Base-by-base conservation (phyloP, 2,329 filamentous ascomycete genomes). In the Fusarium proliferatum region DNA sequence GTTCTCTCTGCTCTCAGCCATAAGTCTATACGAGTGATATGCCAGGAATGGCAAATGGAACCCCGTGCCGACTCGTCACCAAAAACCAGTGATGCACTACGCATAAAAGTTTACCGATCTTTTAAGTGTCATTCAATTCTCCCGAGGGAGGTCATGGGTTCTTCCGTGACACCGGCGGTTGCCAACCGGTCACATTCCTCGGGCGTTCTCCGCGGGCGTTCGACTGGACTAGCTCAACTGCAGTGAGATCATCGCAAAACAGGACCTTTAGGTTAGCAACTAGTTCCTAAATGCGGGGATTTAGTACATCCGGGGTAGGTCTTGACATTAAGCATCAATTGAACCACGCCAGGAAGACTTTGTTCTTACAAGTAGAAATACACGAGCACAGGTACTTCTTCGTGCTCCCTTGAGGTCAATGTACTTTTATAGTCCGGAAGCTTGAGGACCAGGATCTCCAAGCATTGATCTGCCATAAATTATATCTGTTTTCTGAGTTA, bases 61-160 rank as follows among this genome's bases (percentile, higher is more conserved):
- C 21, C n/a, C 21, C 39, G 12, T 41, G 19, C 11, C 3, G 9
- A 49, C 28, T n/a, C 21, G 33, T 12, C 15, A 33, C 21, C 19
- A 49, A 33, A 15, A 49, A 16, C n/a, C 3, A 11, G 9, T 6
- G 28, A 49, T 46, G 2, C 13, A 17, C 3, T 1, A 17, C 16
- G 16, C 7, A 33, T 33, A 33, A 33, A 33, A 12, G 33, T 13
- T 33, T 33, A 33, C 33, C 12, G 11, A 33, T 33, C 33, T 5
- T 33, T 33, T 33, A 1, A 16, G 7, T 11, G 4, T 16, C 4
- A 8, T 13, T 3, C 0, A 6, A n/a, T 21, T 49, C 17, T 19
- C 3, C 46, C 8, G 13, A 6, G n/a, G 6, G 6, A 10, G 6
- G 4, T 10, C 16, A 26, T 38, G 49, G n/a, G 19, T 9, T 13